Base-by-base conservation (phyloP, 345 rosid species). In the Eucalyptus viminalis region DNA sequence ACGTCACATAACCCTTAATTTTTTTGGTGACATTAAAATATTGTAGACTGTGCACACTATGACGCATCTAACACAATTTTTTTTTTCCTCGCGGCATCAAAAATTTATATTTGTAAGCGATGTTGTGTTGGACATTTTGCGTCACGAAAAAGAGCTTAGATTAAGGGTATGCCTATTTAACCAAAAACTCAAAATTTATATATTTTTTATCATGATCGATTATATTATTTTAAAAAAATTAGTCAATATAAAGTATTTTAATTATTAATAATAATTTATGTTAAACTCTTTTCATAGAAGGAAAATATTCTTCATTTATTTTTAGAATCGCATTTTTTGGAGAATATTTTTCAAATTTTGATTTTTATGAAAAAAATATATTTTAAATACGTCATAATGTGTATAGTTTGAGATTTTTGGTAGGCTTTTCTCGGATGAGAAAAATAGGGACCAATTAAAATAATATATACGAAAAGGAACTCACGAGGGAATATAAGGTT, bases 121-220 rank as follows among this genome's bases (percentile, higher is more conserved):
- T 19, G 2, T 53, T 53, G 2, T 19, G 58, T 25, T 10, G 7
- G 65, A 24, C 9, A 1, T 25, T 58, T 58, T 11, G 62, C 1
- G 1, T 58, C 65, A 25, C 14, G 0, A 11, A 58, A 2, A 58
- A 58, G 6, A 10, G 14, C 1, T 58, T 11, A 3, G 2, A 53
- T 53, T 4, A 53, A 53, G 11, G 2, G 2, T 19, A 19, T 0
- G 4, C 1, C 0, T 19, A 0, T 53, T 53, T 8, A 53, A 53
- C 5, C 25, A 53, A 34, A 34, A 34, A 34, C 34, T n/a, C n/a
- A n/a, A n/a, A n/a, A n/a, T n/a, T n/a, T n/a, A n/a, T n/a, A 34
- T 34, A 34, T 34, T 34, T 34, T 34, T 34, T 34, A n/a, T n/a
- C n/a, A n/a, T n/a, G n/a, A n/a, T n/a, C n/a, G 2, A 34, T 34